phyloP scores from a whole-genome alignment of 305 asterid species.

The Solanum hybrid region DNA sequence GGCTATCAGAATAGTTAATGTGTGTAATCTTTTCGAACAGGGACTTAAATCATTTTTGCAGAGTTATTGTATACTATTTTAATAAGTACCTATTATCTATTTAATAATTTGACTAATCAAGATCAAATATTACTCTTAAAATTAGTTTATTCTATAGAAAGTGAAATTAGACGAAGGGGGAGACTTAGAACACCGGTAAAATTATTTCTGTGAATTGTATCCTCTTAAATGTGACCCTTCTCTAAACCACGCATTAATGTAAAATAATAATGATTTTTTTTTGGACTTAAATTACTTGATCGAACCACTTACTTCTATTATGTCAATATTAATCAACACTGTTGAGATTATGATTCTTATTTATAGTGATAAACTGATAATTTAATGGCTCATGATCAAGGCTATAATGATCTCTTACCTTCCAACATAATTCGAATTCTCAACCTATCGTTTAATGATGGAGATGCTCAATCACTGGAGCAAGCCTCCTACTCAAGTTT shows the following conservation, averaged over 20 bases:
- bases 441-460: neutral
- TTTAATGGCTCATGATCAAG: neutral
- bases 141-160: neutral
- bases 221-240: neutral
- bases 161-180: neutral
- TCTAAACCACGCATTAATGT: neutral
- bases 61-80: neutral
- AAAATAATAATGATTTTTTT: no score
- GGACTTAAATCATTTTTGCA: neutral
- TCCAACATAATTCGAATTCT: neutral
- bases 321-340: neutral
- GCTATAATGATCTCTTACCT: neutral
- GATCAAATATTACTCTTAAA: neutral
- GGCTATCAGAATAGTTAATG: neutral
- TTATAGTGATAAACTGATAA: neutral
- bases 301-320: neutral
- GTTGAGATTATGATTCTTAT: neutral
- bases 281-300: neutral
- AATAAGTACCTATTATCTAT: neutral
- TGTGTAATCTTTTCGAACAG: neutral
- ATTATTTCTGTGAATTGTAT: neutral
- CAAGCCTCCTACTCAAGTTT: neutral
- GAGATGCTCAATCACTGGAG: neutral
- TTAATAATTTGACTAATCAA: neutral
- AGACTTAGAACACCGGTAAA: neutral